Evolutionary conservation across 1,284 basidiomycete species (phyloP), one percentile per base, ranked within the genome.

Genomic region (Pyrrhoderma lamaoense): DNA sequence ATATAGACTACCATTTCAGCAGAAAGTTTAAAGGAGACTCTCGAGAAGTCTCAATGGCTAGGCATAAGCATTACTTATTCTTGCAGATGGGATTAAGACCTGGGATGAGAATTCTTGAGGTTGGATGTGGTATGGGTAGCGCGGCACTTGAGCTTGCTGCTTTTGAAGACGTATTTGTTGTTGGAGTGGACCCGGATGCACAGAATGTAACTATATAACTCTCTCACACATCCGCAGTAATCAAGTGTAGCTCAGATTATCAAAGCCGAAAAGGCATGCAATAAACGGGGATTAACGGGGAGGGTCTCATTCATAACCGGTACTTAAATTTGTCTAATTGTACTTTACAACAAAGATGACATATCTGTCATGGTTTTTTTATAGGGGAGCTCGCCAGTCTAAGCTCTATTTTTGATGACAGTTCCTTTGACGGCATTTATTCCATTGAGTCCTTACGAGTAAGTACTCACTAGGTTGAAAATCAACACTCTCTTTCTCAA

Each of bases 41-140:
- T 13, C 14, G 3, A 3, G 42, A 14, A 8, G 9, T 42, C 9
- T 80, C 89, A 51, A 77, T 99, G 52, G 94, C 95, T 13, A 86
- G 96, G 49, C 94, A 99, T 66, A 94, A 99, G 72, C 95, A 99
- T 72, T 98, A 95, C 73, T 89, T 99, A 56, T 85, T 93, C 13
- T 72, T 82, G 5, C 80, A 90, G 64, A 93, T 94, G 82, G 66
- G 70, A 45, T 72, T 93, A 58, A 82, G 82, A 54, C 84, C 90
- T 4, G 90, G 91, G 39, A 96, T 96, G 93, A 82, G 86, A 42
- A 93, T 99, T 31, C 85, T 99, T 55, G 95, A 99, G 65, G 94
- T 99, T 54, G 96, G 96, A 1, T 99, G 96, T 66, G 95, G 95
- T 66, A 89, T 98, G 52, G 96, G 96, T 56, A 95, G 95, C 0